Base-by-base conservation (phyloP, 345 rosid genomes). In the Citrus unshiu region DNA sequence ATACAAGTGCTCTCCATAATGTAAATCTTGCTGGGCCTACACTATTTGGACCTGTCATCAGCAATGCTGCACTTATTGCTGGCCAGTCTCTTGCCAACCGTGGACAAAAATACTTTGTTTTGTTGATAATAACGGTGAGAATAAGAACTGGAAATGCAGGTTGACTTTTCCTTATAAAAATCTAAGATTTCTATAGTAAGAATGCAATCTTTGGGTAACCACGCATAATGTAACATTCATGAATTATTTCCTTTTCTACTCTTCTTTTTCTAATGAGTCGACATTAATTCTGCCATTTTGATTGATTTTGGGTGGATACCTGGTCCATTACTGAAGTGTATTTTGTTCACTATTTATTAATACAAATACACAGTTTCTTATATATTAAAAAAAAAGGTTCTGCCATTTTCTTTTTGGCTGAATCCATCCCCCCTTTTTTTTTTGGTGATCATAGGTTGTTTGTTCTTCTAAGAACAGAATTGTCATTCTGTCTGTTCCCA, bases 1-100 rank as follows among this genome's bases (percentile, higher is more conserved):
- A 95, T 84, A 79, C 83, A 70, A 90, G 91, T 79, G 98, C 97
- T 34, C 98, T 95, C 80, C 88, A 76, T 69, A 95, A 95, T 72
- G 97, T 95, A 58, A 92, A 95, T 84, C 95, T 95, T 76, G 98
- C 98, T 3, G 98, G 98, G 63, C 98, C 98, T 51, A 95, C 98
- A 25, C 91, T 95, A 43, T 95, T 95, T 86, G 98, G 98, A 61
- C 98, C 90, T 24, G 96, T 95, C 81, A 91, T 95, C 68, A 88
- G 78, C 83, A 78, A 70, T 2, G 98, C 98, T 40, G 93, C 98
- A 24, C 70, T 68, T 70, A 88, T 91, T 63, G 98, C 97, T 22
- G 85, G 90, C 81, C 88, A 92, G 51, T 90, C 94, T 83, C 90
- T 91, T 77, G 93, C 93, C 78, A 88, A 79, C 74, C 90, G 83